Evolutionary conservation across 2,329 filamentous ascomycete species (phyloP).

Genomic region (Penicillium sp.): DNA sequence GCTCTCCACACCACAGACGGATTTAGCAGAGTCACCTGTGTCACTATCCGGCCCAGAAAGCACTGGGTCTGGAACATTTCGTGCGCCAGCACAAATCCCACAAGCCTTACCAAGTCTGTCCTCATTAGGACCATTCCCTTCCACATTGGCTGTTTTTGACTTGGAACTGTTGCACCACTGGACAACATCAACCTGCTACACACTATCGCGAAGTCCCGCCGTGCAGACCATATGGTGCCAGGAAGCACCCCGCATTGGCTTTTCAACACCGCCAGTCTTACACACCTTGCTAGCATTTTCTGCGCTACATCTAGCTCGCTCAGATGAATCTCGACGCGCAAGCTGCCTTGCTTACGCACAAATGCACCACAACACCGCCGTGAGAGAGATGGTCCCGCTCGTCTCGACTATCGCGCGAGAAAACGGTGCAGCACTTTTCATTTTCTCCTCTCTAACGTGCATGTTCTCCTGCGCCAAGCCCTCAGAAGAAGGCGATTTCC

Average conservation of each 20-base stretch:
- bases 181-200: constrained; percentile 36
- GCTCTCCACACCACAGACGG: too few relatives aligned
- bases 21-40: neutral
- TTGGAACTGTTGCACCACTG: constrained; percentile 58
- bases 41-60: constrained; percentile 1
- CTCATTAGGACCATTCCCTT: neutral
- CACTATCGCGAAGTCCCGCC: too few relatives aligned
- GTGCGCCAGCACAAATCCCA: neutral
- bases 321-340: constrained; percentile 39
- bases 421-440: constrained; percentile 39
- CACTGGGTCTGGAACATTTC: neutral
- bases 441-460: constrained; percentile 43
- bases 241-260: constrained; percentile 50
- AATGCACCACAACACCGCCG: constrained; percentile 38
- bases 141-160: constrained; percentile 38
- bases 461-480: constrained; percentile 41
- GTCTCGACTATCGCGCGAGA: constrained; percentile 36
- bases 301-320: constrained; percentile 50
- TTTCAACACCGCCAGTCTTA: constrained; percentile 51
- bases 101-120: neutral
- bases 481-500: constrained; percentile 36
- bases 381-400: constrained; percentile 33
- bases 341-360: constrained; percentile 43
- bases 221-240: too few relatives aligned
- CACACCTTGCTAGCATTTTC: constrained; percentile 52